Base-by-base conservation (phyloP, 2,329 filamentous ascomycete species). In the Xylaria polymorpha region DNA sequence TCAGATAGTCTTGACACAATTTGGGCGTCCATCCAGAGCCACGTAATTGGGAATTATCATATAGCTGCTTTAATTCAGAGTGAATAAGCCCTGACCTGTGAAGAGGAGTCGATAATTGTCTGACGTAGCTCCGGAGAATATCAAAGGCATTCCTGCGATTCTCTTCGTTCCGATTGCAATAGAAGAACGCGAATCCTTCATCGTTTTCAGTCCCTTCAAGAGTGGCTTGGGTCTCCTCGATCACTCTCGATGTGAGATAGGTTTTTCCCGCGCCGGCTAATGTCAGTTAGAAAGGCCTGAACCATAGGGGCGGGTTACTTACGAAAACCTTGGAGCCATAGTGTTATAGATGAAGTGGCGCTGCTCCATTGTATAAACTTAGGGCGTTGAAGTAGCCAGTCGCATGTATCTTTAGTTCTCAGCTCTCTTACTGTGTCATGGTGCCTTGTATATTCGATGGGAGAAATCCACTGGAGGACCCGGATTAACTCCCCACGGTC, bases 131-230 rank as follows among this genome's bases (percentile, higher is more conserved):
- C 29, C 64, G 57, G 35, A 69, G 64, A 56, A 69, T 29, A 35
- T 9, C 18, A 32, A 69, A 64, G 15, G 67, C 39, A 14, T 53
- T 41, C 55, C 58, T 64, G n/a, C 67, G 67, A 22, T 63, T 20
- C 7, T 64, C 67, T 55, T 69, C 64, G 58, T 60, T 67, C 25
- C 64, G 64, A 25, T 69, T 69, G 56, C 67, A 69, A 55, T 70
- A 70, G 50, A 68, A 68, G 37, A 70, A 70, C 39, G 68, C 64
- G 37, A 70, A 61, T 10, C 64, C n/a, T 22, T 70, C 68, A 14
- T 68, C 60, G 25, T 64, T 64, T n/a, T 32, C 25, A 22, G 37
- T 46, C 15, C 22, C 20, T 6, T 9, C 9, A 53, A 70, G 55
- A 44, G 25, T 48, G 3, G 10, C 22, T 56, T 61, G 46, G 22